Conservation (phyloP, 140 eudicot species). For the Anethum foeniculum region DNA sequence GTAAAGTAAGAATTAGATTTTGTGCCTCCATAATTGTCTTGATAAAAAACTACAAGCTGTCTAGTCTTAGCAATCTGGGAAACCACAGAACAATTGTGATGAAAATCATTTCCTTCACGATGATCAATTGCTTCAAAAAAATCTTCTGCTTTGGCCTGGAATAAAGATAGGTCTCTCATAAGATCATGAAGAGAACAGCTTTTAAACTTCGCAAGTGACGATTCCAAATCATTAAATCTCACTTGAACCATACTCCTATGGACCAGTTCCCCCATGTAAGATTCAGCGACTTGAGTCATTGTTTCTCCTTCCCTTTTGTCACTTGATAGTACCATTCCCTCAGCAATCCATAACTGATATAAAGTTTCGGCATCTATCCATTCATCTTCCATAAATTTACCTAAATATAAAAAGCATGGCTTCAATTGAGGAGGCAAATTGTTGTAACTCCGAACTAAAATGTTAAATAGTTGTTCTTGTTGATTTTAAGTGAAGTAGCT, state of each 20-base stretch:
- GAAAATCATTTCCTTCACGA: not conserved
- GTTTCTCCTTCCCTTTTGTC: not conserved
- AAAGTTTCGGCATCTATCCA: not conserved
- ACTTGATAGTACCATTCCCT: not conserved
- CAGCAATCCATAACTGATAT: not conserved
- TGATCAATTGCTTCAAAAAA: not conserved
- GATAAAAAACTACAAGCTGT: not conserved
- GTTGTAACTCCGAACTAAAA: not conserved
- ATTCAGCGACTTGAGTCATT: not conserved
- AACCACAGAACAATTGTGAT: not conserved
- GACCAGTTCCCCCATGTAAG: not conserved
- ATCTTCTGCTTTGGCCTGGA: not conserved
- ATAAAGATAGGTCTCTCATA: not conserved
- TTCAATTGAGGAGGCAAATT: not conserved
- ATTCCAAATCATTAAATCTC: not conserved
- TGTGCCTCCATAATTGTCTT: no score
- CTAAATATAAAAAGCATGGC: not conserved
- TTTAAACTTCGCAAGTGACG: not conserved
- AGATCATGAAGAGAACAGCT: not conserved
- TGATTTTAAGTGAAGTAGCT: not conserved
- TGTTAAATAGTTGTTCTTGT: not conserved
- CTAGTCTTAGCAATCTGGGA: not conserved
- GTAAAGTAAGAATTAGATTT: no score
- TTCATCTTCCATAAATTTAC: not conserved
- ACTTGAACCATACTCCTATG: not conserved